A percentile compares a stretch with the other conserved stretches of the same genome.
Conservation (phyloP, 2,329 filamentous ascomycete species). For the Myotisia sp. region DNA sequence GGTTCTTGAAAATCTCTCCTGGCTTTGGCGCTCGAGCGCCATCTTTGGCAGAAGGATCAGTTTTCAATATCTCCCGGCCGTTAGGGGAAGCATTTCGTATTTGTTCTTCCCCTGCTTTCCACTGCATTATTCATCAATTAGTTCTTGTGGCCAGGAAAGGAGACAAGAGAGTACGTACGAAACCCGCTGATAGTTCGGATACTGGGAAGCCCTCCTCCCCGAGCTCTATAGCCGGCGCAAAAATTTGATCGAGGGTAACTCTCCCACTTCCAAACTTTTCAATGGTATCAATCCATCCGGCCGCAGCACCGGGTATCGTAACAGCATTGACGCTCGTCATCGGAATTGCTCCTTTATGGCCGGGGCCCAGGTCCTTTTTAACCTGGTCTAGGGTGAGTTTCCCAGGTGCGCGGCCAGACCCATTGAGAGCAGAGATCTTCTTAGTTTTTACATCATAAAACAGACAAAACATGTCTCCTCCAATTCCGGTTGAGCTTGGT, state of each 20-base stretch:
- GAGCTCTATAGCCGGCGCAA: conserved; percentile 69
- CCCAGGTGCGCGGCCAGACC: conserved; percentile 68
- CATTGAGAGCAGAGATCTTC: conserved; percentile 76
- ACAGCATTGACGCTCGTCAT: conserved; percentile 64
- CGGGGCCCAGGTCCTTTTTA: conserved; percentile 53
- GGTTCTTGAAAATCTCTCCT: conserved; percentile 83
- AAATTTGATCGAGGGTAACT: conserved; percentile 58
- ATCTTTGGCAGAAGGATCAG: conserved; percentile 50
- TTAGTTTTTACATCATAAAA: conserved; percentile 75
- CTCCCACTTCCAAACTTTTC: conserved; percentile 83
- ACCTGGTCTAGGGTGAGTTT: conserved; percentile 57
- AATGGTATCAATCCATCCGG: conserved; percentile 83
- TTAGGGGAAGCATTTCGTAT: conserved; percentile 70
- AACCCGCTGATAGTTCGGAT: conserved; percentile 57
- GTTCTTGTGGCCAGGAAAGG: conserved; percentile 1
- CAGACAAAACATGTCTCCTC: conserved; percentile 92
- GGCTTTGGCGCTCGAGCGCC: conserved; percentile 60
- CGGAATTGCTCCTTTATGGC: conserved; percentile 51
- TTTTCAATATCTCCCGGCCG: conserved; percentile 72
- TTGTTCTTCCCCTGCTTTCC: conserved; percentile 48
- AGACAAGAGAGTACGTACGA: conserved; percentile 39
- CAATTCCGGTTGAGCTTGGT: conserved; percentile 83
- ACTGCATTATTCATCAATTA: conserved; percentile 38
- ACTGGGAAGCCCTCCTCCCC: conserved; percentile 85
- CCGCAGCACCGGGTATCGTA: conserved; percentile 78